phyloP scores from a whole-genome alignment of 305 asterid species.

The Fraxinus latifolia region DNA sequence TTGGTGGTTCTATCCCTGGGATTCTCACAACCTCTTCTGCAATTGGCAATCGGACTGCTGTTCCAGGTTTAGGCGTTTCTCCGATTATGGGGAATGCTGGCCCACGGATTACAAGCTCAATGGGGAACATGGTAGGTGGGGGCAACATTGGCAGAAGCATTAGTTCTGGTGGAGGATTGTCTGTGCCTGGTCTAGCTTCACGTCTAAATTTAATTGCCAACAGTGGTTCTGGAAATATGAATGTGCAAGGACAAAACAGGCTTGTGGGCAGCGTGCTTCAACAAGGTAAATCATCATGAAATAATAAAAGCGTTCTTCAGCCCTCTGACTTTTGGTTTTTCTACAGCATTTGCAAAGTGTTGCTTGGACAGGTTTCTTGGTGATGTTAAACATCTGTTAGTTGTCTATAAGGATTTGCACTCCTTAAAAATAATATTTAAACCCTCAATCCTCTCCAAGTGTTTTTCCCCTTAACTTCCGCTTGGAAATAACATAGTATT shows the following conservation, averaged over 20 bases:
- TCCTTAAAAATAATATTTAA: background rate
- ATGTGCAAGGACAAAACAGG: constrained; percentile 84
- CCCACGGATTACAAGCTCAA: constrained; percentile 72
- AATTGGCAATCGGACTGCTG: constrained; percentile 71
- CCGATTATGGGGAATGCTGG: constrained; percentile 78
- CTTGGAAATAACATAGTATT: background rate
- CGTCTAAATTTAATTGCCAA: constrained; percentile 71
- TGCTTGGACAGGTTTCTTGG: background rate
- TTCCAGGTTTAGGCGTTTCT: constrained; percentile 82
- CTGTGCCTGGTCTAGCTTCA: constrained; percentile 80
- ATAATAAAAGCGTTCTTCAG: constrained; percentile 18
- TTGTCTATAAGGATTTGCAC: background rate
- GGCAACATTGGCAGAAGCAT: constrained; percentile 83
- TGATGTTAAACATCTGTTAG: background rate
- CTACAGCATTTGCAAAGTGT: constrained; percentile 16
- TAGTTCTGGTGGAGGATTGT: constrained; percentile 85
- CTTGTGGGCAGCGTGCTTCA: constrained; percentile 82
- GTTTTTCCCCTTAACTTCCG: constrained; percentile 8
- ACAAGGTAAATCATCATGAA: constrained; percentile 60
- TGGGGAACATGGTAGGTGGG: constrained; percentile 82
- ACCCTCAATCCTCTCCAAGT: constrained; percentile 2
- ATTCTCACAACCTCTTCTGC: constrained; percentile 83
- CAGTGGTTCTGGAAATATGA: constrained; percentile 73
- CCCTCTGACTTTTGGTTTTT: background rate
- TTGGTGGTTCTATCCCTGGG: constrained; percentile 95